Percentiles rank a stretch among this genome's conserved stretches.
Evolutionary conservation across 179 eudicot species (phyloP).

Genomic region (Dionaea muscipula): DNA sequence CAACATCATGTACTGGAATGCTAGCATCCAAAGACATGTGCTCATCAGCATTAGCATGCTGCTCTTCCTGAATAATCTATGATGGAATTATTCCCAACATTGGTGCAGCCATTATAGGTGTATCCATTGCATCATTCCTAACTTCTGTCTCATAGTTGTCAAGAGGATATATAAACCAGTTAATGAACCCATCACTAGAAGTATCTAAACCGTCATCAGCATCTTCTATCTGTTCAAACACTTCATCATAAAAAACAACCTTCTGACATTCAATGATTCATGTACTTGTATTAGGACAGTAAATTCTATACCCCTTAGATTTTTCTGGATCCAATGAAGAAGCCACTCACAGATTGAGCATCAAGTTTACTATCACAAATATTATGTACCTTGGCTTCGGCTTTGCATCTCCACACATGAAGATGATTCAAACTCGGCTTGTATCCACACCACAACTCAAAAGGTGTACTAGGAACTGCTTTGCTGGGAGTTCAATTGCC

Average conservation of each 20-base stretch:
- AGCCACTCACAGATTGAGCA: background rate
- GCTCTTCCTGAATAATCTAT: no score
- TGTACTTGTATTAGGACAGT: background rate
- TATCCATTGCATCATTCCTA: no score
- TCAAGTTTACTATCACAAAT: background rate
- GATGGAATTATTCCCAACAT: no score
- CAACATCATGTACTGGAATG: no score
- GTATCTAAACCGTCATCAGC: background rate
- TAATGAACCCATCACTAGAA: background rate
- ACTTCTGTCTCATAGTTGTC: no score
- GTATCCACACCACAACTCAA: background rate
- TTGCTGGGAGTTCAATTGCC: background rate
- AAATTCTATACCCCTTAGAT: slow-evolving; percentile 2
- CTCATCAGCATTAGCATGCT: no score
- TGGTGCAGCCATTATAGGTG: no score
- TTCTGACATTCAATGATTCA: background rate
- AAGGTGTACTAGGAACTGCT: background rate
- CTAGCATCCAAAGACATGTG: no score
- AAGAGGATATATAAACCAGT: no score
- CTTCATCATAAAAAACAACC: background rate
- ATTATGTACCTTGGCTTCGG: background rate
- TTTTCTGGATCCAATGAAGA: background rate
- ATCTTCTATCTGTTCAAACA: background rate
- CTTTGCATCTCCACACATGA: background rate
- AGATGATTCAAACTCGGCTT: background rate